These are phyloP conservation scores for Solanum sitiens DNA, from an alignment of 257 asterid species.

Conservation along the genomic window DNA sequence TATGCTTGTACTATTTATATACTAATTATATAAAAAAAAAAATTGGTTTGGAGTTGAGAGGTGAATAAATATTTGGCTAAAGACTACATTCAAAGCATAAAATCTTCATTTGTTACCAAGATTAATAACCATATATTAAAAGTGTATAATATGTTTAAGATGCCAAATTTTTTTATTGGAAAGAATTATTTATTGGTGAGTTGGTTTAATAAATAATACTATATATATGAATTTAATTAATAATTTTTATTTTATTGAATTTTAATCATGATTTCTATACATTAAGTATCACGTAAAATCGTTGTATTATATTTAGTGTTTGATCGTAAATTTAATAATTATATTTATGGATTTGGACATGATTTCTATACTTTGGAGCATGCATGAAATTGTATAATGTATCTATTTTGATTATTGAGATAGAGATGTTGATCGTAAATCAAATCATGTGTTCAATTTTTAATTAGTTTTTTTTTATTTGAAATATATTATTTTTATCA, in stretches of 20 bases:
- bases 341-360: background rate
- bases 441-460: background rate
- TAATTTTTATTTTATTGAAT: background rate
- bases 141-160: background rate
- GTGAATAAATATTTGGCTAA: background rate
- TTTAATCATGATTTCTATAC: background rate
- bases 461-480: background rate
- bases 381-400: background rate
- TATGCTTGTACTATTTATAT: conserved; percentile 12
- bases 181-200: background rate
- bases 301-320: background rate
- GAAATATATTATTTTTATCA: background rate
- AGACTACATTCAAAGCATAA: conserved; percentile 13
- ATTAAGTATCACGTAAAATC: background rate
- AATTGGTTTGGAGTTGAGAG: background rate
- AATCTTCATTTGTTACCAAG: conserved; percentile 4
- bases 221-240: background rate
- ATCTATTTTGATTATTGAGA: background rate
- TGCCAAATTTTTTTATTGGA: background rate
- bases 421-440: background rate
- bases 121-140: background rate
- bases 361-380: background rate
- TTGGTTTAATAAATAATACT: background rate
- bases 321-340: background rate
- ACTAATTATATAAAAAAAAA: background rate